Percentiles rank a stretch among this genome's conserved stretches.
Conservation (phyloP, 768 basidiomycete species). For the Wakefieldia striispora region DNA sequence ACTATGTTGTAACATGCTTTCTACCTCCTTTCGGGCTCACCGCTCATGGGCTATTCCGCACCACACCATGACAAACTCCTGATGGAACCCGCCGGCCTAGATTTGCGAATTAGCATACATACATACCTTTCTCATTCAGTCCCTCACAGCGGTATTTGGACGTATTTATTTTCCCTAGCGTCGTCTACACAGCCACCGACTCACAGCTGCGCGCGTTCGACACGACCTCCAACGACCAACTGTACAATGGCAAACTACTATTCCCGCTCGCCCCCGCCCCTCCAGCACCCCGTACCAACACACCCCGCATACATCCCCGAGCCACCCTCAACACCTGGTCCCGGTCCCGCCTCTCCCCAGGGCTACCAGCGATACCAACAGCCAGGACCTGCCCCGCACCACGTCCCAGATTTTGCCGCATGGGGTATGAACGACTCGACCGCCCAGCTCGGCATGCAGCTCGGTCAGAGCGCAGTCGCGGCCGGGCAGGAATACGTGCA, state of each 20-base stretch:
- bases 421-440: conserved; percentile 93
- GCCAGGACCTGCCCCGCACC: conserved; percentile 32
- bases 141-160: no score
- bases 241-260: conserved; percentile 34
- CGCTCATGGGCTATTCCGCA: no score
- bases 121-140: no score
- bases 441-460: conserved; percentile 94
- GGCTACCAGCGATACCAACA: conserved; percentile 37
- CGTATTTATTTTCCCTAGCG: no score
- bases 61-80: no score
- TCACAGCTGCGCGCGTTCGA: no score
- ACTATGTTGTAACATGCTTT: no score
- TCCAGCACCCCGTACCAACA: conserved; percentile 86
- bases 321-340: conserved; percentile 69
- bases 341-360: conserved; percentile 66
- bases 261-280: conserved; percentile 67
- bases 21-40: no score
- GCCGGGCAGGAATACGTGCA: conserved; percentile 96
- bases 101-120: no score
- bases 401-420: conserved; percentile 50
- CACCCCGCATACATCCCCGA: conserved; percentile 86
- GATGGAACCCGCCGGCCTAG: no score
- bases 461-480: conserved; percentile 86
- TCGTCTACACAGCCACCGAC: not conserved
- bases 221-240: not conserved